Evolutionary conservation across 1,139 yeast species (phyloP), one percentile per base, ranked within the genome.

Genomic region (Candida sanyaensis): DNA sequence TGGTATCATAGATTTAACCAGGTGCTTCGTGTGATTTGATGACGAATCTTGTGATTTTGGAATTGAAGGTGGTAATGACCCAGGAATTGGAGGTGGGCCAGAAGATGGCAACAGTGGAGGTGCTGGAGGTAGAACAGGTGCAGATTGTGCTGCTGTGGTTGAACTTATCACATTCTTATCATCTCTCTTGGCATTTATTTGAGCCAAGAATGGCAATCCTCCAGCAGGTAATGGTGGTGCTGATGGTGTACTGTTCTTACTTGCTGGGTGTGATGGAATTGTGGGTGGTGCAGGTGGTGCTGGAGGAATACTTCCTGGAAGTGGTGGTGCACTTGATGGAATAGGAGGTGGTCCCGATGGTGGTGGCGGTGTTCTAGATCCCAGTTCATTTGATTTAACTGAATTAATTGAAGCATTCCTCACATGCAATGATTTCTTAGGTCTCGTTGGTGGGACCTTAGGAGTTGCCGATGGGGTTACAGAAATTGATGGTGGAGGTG

Each of bases 81-180:
- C 41, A 17, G 45, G 41, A 31, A 41, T 28, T 1, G 40, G 36
- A 43, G 48, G 46, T 24, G 55, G 53, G 6, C 41, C 37, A 31
- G 47, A 17, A 7, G 52, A 38, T 8, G 49, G 43, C 17, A 46
- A 30, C 37, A 44, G 31, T 38, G 46, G 49, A 23, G 45, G 48
- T n/a, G 21, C 29, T 2, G 34, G 29, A 23, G 43, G 42, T 26
- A 37, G 33, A 38, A 48, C 30, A n/a, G 45, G 10, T 13, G 50
- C 13, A 11, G 52, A 47, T 10, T 48, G 41, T n/a, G 54, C 49
- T 29, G 40, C 29, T 24, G 51, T 43, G 10, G 38, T 44, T 8
- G 57, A 47, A 60, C 86, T 95, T 52, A 86, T 78, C 0, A 92
- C 88, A 41, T 77, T 78, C 0, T 76, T 55, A 40, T 80, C 84